Conservation (phyloP, 495 filamentous ascomycete species). For the Penicillium daleae region DNA sequence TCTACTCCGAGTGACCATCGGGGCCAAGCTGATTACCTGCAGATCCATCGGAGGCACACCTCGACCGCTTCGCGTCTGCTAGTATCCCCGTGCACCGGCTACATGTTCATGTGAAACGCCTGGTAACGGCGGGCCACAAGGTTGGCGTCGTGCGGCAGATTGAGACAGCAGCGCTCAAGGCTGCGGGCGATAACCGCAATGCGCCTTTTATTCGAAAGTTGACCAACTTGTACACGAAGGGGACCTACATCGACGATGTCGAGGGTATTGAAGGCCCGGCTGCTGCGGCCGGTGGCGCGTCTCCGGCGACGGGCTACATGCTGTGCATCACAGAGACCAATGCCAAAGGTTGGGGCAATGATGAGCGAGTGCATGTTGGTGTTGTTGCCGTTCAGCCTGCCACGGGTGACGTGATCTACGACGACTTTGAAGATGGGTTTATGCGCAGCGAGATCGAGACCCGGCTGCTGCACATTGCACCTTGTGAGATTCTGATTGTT, state of each 20-base stretch:
- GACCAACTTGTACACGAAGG: conserved; percentile 97
- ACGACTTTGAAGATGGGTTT: conserved; percentile 96
- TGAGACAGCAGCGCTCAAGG: conserved; percentile 98
- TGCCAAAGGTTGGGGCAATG: conserved; percentile 82
- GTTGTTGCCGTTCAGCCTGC: conserved; percentile 94
- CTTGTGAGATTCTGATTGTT: conserved; percentile 95
- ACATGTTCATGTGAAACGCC: conserved; percentile 91
- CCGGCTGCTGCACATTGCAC: conserved; percentile 88
- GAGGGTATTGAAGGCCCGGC: conserved; percentile 70
- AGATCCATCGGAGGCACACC: conserved; percentile 88
- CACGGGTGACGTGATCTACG: conserved; percentile 95
- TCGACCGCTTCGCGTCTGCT: conserved; percentile 91
- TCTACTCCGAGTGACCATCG: conserved; percentile 17
- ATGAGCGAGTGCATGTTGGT: conserved; percentile 92
- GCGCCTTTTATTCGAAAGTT: conserved; percentile 90
- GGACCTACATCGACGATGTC: conserved; percentile 94
- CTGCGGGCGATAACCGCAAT: conserved; percentile 93
- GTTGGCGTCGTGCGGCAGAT: conserved; percentile 94
- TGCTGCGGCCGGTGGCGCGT: conserved; percentile 53
- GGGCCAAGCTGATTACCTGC: conserved; percentile 10
- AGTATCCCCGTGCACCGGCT: conserved; percentile 93
- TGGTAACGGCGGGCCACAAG: conserved; percentile 91
- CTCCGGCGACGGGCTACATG: conserved; percentile 83
- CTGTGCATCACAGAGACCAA: conserved; percentile 90
- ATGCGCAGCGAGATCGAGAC: conserved; percentile 98